Base-by-base conservation (phyloP, 2,329 filamentous ascomycete species). In the Pyrenophora graminea region DNA sequence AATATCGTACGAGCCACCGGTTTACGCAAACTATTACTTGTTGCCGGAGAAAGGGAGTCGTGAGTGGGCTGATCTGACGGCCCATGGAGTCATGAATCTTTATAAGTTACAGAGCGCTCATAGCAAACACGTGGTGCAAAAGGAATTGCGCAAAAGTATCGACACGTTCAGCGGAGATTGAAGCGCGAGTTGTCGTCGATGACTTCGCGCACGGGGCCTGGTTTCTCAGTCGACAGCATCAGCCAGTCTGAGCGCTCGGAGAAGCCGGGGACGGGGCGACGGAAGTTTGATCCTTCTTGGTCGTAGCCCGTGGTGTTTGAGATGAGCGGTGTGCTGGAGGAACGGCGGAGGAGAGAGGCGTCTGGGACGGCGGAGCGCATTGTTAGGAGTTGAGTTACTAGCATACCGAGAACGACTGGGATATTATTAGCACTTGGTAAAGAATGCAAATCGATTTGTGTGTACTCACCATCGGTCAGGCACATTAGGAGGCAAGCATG, bases 401-500 rank as follows among this genome's bases (percentile, higher is more conserved):
- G 39, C 55, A 59, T 62, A n/a, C 53, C 51, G 18, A 61, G 21
- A 15, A 53, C 56, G 33, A 62, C 59, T 62, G 30, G 23, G 8
- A 31, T 9, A 27, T 7, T 3, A 15, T 59, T 13, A 58, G 50
- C 43, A 15, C 12, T 2, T 15, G 12, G 12, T 9, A 0, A 27
- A 6, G 17, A 25, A 21, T 23, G 7, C 2, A 21, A 12, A 17
- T 3, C 18, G 1, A 17, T 15, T 2, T 8, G 6, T n/a, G 41
- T 34, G 8, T 9, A 62, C 71, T 57, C 56, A 76, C 74, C 63
- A 51, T 76, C 74, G 32, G 69, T 55, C 3, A 71, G 63, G 48
- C 74, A 76, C 19, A 71, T 64, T 2, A 67, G 58, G 36, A 72
- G 69, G 45, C 74, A 76, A 2, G 70, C 55, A 58, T 73, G 74